Evolutionary conservation across 306 rosid genomes (phyloP), one percentile per base, ranked within the genome.

Genomic region (Trifolium subterraneum): DNA sequence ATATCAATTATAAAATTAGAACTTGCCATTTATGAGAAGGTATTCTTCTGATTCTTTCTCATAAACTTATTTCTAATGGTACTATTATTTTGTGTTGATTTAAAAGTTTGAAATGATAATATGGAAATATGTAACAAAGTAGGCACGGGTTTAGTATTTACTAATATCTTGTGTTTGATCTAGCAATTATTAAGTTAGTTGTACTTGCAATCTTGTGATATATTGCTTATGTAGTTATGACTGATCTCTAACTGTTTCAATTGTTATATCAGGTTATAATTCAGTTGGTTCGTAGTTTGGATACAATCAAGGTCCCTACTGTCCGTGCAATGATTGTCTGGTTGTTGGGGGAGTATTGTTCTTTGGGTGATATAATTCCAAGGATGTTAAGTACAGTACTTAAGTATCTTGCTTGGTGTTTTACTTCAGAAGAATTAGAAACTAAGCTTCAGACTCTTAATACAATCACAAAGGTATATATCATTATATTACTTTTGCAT

Each of bases 371-470:
- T 71, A 81, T 88, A 58, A 87, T 95, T 66, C 95, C 96, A 13
- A 90, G 85, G 82, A 86, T 92, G 93, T 76, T 92, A 83, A 78
- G 85, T 58, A 85, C 97, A 22, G 88, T 92, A 59, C 90, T 90
- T 12, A 87, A 84, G 85, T 92, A 95, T 87, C 93, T 92, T 67
- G 96, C 93, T 39, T 39, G 96, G 87, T 77, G 87, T 81, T 92
- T 95, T 80, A 62, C 92, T 78, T 87, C 97, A 36, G 99, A 95
- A 88, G 96, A 86, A 45, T 70, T 79, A 71, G 97, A 92, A 78
- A 79, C 98, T 58, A 95, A 95, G 89, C 92, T 92, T 82, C 99
- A 95, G 86, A 92, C 88, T 79, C 93, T 93, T 62, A 95, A 88
- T 80, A 82, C 96, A 39, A 77, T 77, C 64, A 89, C 80, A 64